These are phyloP conservation scores for Chlorella sp. DNA, from an alignment of 139 green algal genomes.

Conservation along the genomic window DNA sequence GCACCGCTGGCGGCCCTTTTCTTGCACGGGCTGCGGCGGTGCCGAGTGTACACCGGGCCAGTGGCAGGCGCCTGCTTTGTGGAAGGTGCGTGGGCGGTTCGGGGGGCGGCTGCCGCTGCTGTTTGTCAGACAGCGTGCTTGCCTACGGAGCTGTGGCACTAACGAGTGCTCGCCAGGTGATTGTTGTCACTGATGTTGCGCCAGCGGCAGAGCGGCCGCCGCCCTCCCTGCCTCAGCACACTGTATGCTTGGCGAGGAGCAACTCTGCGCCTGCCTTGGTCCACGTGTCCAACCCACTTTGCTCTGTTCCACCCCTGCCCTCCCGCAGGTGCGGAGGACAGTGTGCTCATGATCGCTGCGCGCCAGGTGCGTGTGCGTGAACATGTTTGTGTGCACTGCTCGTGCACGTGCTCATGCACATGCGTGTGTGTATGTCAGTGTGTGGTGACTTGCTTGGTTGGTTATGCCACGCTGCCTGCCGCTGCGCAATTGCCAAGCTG, in stretches of 20 bases:
- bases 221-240: too few relatives aligned
- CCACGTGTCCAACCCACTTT: too few relatives aligned
- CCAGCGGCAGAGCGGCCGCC: too few relatives aligned
- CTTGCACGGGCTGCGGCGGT: slow-evolving; percentile 54
- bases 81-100: slow-evolving; percentile 30
- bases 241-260: too few relatives aligned
- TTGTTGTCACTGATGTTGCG: neutral
- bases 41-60: slow-evolving; percentile 60
- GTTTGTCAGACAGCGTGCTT: too few relatives aligned
- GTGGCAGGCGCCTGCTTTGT: slow-evolving; percentile 72
- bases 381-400: neutral
- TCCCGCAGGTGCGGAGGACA: slow-evolving; percentile 2
- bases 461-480: neutral
- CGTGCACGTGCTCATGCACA: neutral
- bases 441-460: too few relatives aligned
- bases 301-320: neutral
- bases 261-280: too few relatives aligned
- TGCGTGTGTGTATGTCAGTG: too few relatives aligned
- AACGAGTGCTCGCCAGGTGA: neutral
- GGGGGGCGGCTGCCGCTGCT: neutral
- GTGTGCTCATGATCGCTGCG: slow-evolving; percentile 26
- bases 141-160: too few relatives aligned
- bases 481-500: neutral
- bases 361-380: neutral
- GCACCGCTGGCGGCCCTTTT: slow-evolving; percentile 66